These are phyloP conservation scores for Phellopilus nigrolimitatus DNA, from an alignment of 1,284 basidiomycete species.

Conservation along the genomic window DNA sequence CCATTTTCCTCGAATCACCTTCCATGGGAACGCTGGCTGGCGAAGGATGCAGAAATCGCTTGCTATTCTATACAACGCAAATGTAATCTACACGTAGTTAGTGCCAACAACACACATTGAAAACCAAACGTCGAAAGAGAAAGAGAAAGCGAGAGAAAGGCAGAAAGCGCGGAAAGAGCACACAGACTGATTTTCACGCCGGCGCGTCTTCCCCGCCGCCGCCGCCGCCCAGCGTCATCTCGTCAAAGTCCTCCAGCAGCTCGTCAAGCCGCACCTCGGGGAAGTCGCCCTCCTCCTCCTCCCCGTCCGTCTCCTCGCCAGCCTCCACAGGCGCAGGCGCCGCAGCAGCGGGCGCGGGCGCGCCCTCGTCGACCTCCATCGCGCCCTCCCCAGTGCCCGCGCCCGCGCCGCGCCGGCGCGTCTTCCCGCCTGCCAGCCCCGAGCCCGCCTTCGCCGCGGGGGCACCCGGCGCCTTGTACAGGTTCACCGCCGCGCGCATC, in stretches of 20 bases:
- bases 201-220: conserved; percentile 3
- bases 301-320: conserved; percentile 41
- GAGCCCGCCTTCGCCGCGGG: too few species aligned
- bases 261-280: conserved; percentile 86
- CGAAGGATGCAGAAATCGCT: too few species aligned
- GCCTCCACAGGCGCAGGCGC: conserved; percentile 26
- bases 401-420: conserved; percentile 37
- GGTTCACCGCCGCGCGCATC: conserved; percentile 82
- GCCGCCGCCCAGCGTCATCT: conserved; percentile 56
- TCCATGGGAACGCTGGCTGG: too few species aligned
- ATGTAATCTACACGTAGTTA: too few species aligned
- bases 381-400: conserved; percentile 61
- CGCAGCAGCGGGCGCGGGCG: conserved; percentile 28
- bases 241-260: conserved; percentile 89
- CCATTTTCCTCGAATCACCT: too few species aligned
- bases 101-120: too few species aligned
- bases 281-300: conserved; percentile 86
- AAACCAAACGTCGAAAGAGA: too few species aligned
- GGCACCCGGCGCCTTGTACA: conserved; percentile 73
- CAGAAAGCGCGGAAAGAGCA: not conserved
- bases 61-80: too few species aligned
- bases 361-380: conserved; percentile 70
- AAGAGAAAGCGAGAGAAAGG: too few species aligned
- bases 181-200: not conserved
- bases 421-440: conserved; percentile 45